These are phyloP conservation scores for Golubevia pallescens DNA, from an alignment of 1,284 basidiomycete species.

Conservation along the genomic window DNA sequence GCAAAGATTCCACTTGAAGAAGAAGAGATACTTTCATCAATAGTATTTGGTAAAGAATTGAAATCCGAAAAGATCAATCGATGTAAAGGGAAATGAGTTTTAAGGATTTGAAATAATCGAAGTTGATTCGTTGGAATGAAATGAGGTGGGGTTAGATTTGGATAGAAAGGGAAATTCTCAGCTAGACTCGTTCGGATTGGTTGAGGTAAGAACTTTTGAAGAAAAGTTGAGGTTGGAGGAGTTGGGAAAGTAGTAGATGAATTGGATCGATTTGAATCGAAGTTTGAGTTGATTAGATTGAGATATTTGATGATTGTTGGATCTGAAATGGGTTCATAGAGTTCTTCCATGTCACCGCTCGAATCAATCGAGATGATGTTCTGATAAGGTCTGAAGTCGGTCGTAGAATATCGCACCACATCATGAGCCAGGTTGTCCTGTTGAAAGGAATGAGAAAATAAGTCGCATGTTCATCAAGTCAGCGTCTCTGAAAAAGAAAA, in stretches of 20 bases:
- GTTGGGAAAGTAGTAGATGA: background rate
- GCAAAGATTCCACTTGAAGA: no score
- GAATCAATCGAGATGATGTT: constrained; percentile 81
- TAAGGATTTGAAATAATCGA: constrained; percentile 81
- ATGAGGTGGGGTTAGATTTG: constrained; percentile 87
- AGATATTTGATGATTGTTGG: no score
- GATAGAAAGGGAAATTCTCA: constrained; percentile 71
- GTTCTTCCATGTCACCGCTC: constrained; percentile 81
- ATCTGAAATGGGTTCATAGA: constrained; percentile 88
- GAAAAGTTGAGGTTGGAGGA: constrained; percentile 66
- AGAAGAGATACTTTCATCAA: no score
- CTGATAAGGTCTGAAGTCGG: constrained; percentile 78
- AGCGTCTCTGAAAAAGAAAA: no score
- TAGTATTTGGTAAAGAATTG: constrained; percentile 81
- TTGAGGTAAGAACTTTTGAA: constrained; percentile 71
- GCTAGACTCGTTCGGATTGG: constrained; percentile 39
- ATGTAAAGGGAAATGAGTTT: constrained; percentile 85
- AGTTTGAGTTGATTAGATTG: no score
- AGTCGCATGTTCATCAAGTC: no score
- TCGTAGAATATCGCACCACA: constrained; percentile 84
- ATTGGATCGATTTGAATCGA: no score
- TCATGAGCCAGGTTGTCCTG: constrained; percentile 98
- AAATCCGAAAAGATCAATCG: constrained; percentile 93
- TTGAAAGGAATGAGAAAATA: background rate
- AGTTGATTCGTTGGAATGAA: constrained; percentile 93